Percentiles rank a stretch among this genome's conserved stretches.
Evolutionary conservation across 139 green algal species (phyloP).

Genomic region (Spirogloea muscicola): DNA sequence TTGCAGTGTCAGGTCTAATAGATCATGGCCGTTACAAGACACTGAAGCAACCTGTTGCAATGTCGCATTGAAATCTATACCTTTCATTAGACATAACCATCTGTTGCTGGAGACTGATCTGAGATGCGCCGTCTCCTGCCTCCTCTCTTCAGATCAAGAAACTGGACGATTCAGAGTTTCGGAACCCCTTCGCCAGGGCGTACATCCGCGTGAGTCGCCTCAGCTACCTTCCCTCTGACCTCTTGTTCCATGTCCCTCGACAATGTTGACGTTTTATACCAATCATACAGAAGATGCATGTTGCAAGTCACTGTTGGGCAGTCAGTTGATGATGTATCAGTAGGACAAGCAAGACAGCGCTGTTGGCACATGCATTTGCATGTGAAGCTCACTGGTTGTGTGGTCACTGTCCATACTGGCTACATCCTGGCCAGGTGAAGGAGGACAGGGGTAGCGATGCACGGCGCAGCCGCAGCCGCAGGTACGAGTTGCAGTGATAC

Average conservation of each 20-base stretch:
- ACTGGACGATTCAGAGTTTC: conserved; percentile 63
- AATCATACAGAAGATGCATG: not conserved
- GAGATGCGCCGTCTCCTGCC: no score
- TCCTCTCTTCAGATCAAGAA: conserved; percentile 56
- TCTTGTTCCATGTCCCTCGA: not conserved
- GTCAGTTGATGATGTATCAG: not conserved
- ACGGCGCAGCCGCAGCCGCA: not conserved
- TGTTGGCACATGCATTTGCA: not conserved
- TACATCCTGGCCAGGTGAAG: not conserved
- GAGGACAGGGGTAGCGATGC: not conserved
- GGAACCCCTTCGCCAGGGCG: conserved; percentile 27
- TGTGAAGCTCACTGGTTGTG: not conserved
- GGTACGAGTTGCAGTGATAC: no score
- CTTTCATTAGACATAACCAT: no score
- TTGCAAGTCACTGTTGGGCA: not conserved
- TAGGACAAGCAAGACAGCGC: not conserved
- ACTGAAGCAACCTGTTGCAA: no score
- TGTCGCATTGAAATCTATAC: no score
- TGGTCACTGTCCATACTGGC: no score
- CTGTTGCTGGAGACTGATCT: no score
- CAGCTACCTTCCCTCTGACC: not conserved
- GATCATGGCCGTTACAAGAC: no score
- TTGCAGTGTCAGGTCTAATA: conserved; percentile 37
- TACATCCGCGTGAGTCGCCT: conserved; percentile 38
- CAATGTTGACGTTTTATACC: not conserved